Evolutionary conservation across 352 stramenopile genomes (phyloP).

Genomic region (Globisporangium parvum): DNA sequence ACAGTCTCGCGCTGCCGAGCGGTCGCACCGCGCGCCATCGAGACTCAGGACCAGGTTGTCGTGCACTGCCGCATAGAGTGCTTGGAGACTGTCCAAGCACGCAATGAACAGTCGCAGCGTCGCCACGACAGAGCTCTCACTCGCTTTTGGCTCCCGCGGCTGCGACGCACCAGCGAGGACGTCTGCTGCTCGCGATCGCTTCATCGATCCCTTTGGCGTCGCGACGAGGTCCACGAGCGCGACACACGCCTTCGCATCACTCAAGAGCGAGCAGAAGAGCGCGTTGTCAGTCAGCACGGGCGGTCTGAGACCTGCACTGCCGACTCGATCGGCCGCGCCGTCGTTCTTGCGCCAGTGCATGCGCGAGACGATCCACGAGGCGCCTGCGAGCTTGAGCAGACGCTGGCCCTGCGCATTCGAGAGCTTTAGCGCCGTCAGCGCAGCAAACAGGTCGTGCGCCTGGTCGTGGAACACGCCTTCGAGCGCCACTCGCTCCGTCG

Average conservation of each 20-base stretch:
- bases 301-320: not conserved
- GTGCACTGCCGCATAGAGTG: not conserved
- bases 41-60: not conserved
- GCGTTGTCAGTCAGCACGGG: conserved; percentile 8
- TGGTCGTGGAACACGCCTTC: conserved; percentile 5
- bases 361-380: conserved; percentile 32
- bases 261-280: conserved; percentile 18
- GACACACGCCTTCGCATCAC: conserved; percentile 15
- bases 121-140: not conserved
- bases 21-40: not conserved
- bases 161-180: conserved; percentile 10
- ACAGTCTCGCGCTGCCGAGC: not conserved
- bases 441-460: conserved; percentile 10
- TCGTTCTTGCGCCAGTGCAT: not conserved
- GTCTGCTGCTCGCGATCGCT: conserved; percentile 24
- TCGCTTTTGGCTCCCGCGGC: conserved; percentile 6
- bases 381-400: conserved; percentile 40
- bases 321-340: not conserved
- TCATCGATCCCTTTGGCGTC: conserved; percentile 48
- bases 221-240: conserved; percentile 38
- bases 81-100: not conserved
- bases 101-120: not conserved
- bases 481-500: not conserved
- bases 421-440: conserved; percentile 35
- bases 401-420: conserved; percentile 57